Base-by-base conservation (phyloP, 2,329 filamentous ascomycete genomes). In the Paecilomyces formosus region DNA sequence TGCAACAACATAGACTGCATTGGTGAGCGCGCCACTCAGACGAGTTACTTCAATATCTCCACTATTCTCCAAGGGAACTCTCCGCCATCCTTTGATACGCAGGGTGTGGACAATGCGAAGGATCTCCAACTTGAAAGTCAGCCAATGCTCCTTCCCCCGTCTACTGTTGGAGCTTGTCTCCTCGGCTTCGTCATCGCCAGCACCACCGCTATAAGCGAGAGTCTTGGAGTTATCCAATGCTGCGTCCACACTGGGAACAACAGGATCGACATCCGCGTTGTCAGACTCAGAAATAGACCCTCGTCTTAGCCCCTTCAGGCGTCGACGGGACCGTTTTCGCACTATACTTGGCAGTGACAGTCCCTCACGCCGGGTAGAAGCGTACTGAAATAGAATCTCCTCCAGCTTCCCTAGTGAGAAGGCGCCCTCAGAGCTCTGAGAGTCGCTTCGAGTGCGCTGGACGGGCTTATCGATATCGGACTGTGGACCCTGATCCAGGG, bases 1-100 rank as follows among this genome's bases (percentile, higher is more conserved):
- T 1, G 86, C 88, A 22, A 97, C 92, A 55, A 96, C 92, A 70
- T 97, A 99, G 35, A 99, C 92, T 11, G 93, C 92, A 70, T 99
- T 99, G 21, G 94, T 99, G 64, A 99, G 77, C 8, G 94, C 94
- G 61, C 94, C 94, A 71, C 93, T 97, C 49, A 82, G 71, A 45
- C 79, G 71, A 39, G 78, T 67, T 59, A 80, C 73, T 57, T 79
- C 71, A 56, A 81, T 70, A 54, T 80, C 75, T 57, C 65, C 63
- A 45, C 75, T 70, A 45, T 67, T 57, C 28, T 78, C 74, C 66
- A 80, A 71, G 0, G 90, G 84, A 0, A 99, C 85, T 60, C 86
- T 86, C 56, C 92, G 85, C 94, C 94, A 99, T 9, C 93, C 91
- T 72, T 96, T 96, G 31, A 97, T 82, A 56, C 86, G 86, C 56